Evolutionary conservation across 176 grass and related monocot genomes (phyloP).

Genomic region (Eragrostis nindensis): DNA sequence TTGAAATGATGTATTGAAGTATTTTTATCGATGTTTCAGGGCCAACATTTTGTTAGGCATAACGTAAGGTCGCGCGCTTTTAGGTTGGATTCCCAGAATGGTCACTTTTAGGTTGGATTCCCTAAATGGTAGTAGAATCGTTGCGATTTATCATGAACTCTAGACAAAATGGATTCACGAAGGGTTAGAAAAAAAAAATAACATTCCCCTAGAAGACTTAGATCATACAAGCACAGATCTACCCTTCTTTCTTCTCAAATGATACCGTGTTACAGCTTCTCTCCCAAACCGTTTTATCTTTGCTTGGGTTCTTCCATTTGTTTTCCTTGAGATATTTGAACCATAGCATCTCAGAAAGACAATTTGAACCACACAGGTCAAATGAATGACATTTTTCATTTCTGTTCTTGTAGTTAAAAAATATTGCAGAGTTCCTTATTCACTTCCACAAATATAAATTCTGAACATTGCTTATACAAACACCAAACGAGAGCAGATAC

Average conservation of each 20-base stretch:
- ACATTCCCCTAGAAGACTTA: neutral
- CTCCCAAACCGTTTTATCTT: neutral
- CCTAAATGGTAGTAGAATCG: neutral
- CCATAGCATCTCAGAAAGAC: no score
- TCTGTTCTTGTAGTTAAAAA: neutral
- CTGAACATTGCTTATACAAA: neutral
- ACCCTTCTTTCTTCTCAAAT: neutral
- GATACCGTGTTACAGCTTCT: neutral
- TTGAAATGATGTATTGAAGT: no score
- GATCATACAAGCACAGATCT: neutral
- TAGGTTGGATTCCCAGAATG: no score
- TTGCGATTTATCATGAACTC: neutral
- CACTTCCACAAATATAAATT: neutral
- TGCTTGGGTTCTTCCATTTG: neutral
- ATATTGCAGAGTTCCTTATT: neutral
- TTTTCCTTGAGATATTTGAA: neutral
- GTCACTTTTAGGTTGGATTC: neutral
- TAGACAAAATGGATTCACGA: neutral
- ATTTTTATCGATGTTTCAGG: no score
- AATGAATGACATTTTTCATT: neutral
- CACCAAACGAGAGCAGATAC: neutral
- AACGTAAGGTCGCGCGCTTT: no score
- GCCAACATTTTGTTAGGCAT: no score
- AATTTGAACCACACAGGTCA: no score
- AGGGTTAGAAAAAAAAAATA: neutral